phyloP scores from a whole-genome alignment of 495 filamentous ascomycete species.

The Podospora didyma region DNA sequence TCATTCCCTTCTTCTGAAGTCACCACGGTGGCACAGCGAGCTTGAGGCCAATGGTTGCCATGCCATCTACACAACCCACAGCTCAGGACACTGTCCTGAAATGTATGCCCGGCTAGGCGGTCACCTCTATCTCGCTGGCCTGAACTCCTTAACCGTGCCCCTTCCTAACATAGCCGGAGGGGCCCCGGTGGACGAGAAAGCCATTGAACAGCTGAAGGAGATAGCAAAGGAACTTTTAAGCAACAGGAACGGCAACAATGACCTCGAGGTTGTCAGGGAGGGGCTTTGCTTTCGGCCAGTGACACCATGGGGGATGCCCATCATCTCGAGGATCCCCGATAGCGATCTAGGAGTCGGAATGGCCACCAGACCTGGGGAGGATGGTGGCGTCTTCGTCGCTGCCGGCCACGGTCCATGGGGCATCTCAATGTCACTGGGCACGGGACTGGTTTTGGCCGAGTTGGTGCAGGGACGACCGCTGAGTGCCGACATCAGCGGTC shows the following conservation, averaged over 20 bases:
- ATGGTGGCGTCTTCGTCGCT: conserved; percentile 66
- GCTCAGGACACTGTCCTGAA: conserved; percentile 60
- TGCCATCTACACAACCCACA: conserved; percentile 62
- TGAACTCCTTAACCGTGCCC: conserved; percentile 57
- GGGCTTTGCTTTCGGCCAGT: conserved; percentile 73
- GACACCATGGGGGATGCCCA: conserved; percentile 56
- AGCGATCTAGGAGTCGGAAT: conserved; percentile 44
- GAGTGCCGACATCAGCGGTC: conserved; percentile 43
- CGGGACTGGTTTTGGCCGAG: conserved; percentile 62
- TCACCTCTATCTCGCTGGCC: conserved; percentile 70
- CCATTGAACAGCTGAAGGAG: conserved; percentile 49
- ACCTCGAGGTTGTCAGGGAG: conserved; percentile 60
- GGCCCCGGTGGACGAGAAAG: conserved; percentile 35
- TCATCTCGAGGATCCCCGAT: conserved; percentile 54
- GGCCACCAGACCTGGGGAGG: conserved; percentile 36
- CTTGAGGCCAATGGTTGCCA: conserved; percentile 48
- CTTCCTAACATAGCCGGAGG: conserved; percentile 55
- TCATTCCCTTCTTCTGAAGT: conserved; percentile 63
- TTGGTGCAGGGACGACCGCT: conserved; percentile 51
- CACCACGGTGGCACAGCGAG: conserved; percentile 50
- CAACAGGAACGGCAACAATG: conserved; percentile 34
- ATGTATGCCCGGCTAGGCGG: conserved; percentile 62
- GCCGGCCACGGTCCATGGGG: conserved; percentile 76
- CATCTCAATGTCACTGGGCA: conserved; percentile 58
- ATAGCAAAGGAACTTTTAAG: conserved; percentile 57